phyloP scores from a whole-genome alignment of 225 moss, liverwort and hornwort species.

The Neckera pumila region DNA sequence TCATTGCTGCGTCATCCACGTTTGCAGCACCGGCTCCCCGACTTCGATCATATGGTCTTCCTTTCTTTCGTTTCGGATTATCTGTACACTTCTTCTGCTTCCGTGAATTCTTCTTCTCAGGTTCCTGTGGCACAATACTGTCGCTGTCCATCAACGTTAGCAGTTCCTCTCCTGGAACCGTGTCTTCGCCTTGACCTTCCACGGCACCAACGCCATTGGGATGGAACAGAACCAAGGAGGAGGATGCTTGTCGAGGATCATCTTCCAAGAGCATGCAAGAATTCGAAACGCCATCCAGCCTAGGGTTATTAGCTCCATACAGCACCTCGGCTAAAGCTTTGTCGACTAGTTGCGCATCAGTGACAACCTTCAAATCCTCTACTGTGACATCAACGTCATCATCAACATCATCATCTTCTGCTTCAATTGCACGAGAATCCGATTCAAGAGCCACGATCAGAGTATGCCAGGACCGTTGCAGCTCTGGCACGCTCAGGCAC shows the following conservation, averaged over 20 bases:
- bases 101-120: constrained; percentile 4
- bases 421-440: constrained; percentile 6
- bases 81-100: constrained; percentile 12
- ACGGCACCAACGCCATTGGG: not conserved
- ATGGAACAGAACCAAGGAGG: not conserved
- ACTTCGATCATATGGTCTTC: constrained; percentile 80
- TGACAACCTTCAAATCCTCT: constrained; percentile 79
- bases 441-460: constrained; percentile 43
- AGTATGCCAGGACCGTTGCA: constrained; percentile 62
- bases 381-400: constrained; percentile 36
- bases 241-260: not conserved
- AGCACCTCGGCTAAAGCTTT: constrained; percentile 83
- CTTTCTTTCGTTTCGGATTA: constrained; percentile 56
- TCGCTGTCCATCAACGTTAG: constrained; percentile 9
- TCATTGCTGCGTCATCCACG: constrained; percentile 32
- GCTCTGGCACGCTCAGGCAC: constrained; percentile 54
- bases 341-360: constrained; percentile 79
- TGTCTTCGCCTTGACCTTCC: not conserved
- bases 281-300: not conserved
- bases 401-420: constrained; percentile 19
- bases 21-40: constrained; percentile 30
- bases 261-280: constrained; percentile 16
- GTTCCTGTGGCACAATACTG: not conserved
- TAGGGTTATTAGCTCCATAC: not conserved
- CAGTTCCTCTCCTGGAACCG: not conserved